Base-by-base conservation (phyloP, 140 eudicot genomes). In the Ambrosia hybrid region DNA sequence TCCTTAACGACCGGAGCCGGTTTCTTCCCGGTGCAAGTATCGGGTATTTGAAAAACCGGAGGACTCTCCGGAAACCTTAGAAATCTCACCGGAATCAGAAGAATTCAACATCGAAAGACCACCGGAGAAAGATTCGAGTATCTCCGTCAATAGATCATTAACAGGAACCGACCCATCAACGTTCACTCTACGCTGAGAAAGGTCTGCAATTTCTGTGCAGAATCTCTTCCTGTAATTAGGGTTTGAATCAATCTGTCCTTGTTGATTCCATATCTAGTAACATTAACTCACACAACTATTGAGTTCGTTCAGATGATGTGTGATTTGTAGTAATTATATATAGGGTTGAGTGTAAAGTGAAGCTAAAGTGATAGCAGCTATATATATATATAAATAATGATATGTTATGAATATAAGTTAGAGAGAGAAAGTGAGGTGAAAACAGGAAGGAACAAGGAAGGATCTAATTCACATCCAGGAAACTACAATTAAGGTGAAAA, bases 121-220 rank as follows among this genome's bases (percentile, higher is more conserved):
- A 3, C 51, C 65, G 53, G 78, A 65, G 76, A 89, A 89, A 78
- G 92, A 89, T 52, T 67, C 73, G 4, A 67, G 26, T 37, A 89
- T 70, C 37, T 86, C 70, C 57, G 10, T 51, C 9, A 85, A 79
- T n/a, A 86, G 88, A 63, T 82, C 75, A 2, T 78, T 80, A 72
- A 73, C 76, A 13, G 73, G 56, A 70, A 65, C 82, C 52, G 82
- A 59, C 14, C 67, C 83, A 10, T 78, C 72, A 65, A 73, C 70
- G 16, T 26, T 16, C 33, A 33, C 36, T 51, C 62, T 68, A 5
- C 62, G 49, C 0, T 53, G 14, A 73, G 78, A 17, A 89, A 15
- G 8, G 57, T 66, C 60, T 77, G 83, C 38, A 89, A 76, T 59
- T 63, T 80, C 33, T 68, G 60, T 13, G 86, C 82, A 37, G 65